A percentile compares a stretch with the other conserved stretches of the same genome.
These are phyloP conservation scores for Aspergillus latus DNA, from an alignment of 2,329 filamentous ascomycete species.

Conservation along the genomic window DNA sequence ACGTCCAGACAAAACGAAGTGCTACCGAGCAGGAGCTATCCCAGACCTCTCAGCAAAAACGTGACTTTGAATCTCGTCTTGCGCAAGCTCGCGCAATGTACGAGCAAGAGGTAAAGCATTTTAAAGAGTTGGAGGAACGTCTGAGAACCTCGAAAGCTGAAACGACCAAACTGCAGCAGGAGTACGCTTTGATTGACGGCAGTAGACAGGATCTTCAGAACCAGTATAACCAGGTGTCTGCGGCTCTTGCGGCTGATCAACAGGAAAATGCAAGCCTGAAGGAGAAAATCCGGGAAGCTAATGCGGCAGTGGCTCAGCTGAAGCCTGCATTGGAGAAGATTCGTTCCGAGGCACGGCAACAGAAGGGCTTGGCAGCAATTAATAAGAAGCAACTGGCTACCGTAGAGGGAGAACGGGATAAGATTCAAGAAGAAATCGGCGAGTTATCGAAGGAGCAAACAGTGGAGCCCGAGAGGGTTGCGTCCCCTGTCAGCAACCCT, in stretches of 20 bases:
- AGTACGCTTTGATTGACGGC: conserved; percentile 79
- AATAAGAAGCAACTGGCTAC: conserved; percentile 97
- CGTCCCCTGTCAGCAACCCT: conserved; percentile 36
- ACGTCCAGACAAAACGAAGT: conserved; percentile 78
- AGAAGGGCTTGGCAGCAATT: conserved; percentile 94
- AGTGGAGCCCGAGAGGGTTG: conserved; percentile 55
- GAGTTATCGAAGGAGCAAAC: conserved; percentile 61
- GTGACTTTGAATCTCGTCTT: conserved; percentile 85
- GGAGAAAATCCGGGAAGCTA: conserved; percentile 80
- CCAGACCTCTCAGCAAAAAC: conserved; percentile 81
- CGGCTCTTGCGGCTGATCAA: conserved; percentile 79
- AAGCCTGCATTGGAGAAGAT: conserved; percentile 93
- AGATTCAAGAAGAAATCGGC: conserved; percentile 76
- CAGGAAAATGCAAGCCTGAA: conserved; percentile 83
- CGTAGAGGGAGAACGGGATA: conserved; percentile 83
- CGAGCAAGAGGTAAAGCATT: conserved; percentile 87
- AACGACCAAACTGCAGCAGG: conserved; percentile 78
- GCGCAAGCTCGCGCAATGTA: conserved; percentile 84
- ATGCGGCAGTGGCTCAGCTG: conserved; percentile 76
- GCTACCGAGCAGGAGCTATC: conserved; percentile 78
- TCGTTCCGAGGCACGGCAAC: conserved; percentile 85
- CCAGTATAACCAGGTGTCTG: conserved; percentile 74
- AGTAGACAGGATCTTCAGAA: conserved; percentile 76
- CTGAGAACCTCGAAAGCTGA: conserved; percentile 73
- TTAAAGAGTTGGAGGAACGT: conserved; percentile 80